These are phyloP conservation scores for Trametes hirsuta DNA, from an alignment of 1,284 basidiomycete species.

Conservation along the genomic window DNA sequence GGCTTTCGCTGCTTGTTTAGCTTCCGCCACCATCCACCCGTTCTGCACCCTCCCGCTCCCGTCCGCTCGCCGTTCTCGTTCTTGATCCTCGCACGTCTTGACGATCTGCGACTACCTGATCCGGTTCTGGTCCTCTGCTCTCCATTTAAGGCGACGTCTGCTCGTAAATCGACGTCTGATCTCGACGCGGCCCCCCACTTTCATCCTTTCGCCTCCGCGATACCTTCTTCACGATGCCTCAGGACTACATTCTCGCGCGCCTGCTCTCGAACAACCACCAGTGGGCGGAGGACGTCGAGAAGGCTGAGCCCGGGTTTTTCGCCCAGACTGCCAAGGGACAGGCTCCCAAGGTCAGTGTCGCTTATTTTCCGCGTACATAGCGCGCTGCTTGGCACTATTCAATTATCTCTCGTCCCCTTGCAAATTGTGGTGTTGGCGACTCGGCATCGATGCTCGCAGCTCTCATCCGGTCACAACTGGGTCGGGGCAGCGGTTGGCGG, in stretches of 20 bases:
- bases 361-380: background rate
- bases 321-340: constrained; percentile 65
- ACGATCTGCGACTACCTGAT: background rate
- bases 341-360: constrained; percentile 59
- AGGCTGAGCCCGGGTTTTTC: constrained; percentile 68
- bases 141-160: too few species aligned
- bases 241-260: constrained; percentile 40
- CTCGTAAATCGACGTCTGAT: background rate
- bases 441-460: too few species aligned
- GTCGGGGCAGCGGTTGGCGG: too few species aligned
- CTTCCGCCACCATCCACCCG: constrained; percentile 4
- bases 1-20: background rate
- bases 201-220: background rate
- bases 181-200: background rate
- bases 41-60: background rate
- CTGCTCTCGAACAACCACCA: constrained; percentile 59
- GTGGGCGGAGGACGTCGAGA: constrained; percentile 64
- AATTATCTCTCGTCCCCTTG: too few species aligned
- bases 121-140: too few species aligned
- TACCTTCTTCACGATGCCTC: constrained; percentile 15
- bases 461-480: too few species aligned
- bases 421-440: too few species aligned
- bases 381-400: background rate
- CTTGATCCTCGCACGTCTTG: background rate
- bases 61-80: background rate